phyloP scores from a whole-genome alignment of 2,329 filamentous ascomycete genomes.

The Aaosphaeria arxii region DNA sequence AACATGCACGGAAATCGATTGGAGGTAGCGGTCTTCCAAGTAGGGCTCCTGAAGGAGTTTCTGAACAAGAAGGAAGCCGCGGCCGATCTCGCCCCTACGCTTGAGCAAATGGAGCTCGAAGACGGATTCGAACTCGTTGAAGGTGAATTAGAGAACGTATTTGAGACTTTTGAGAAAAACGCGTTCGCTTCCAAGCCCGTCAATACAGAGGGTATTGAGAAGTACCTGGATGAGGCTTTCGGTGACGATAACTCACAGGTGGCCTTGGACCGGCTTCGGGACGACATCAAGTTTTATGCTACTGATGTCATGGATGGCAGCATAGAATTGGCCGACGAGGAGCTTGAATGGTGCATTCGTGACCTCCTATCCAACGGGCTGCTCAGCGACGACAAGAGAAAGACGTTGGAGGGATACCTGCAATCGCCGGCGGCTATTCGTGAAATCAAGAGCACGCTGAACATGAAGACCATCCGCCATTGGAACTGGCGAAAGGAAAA shows the following conservation, averaged over 20 bases:
- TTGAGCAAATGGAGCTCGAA: slow-evolving; percentile 22
- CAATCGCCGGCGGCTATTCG: slow-evolving; percentile 18
- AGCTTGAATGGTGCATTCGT: slow-evolving; percentile 47
- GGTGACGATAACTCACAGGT: neutral
- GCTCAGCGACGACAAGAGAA: slow-evolving; percentile 48
- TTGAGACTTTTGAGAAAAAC: slow-evolving; percentile 35
- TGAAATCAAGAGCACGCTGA: slow-evolving; percentile 21
- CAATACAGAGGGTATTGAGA: slow-evolving; percentile 14
- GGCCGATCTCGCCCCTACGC: slow-evolving; percentile 6
- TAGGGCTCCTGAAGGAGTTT: slow-evolving; percentile 45
- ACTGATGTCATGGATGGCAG: slow-evolving; percentile 9
- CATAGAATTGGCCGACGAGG: slow-evolving; percentile 38
- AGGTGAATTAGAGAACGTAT: slow-evolving; percentile 53
- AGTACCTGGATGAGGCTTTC: slow-evolving; percentile 17
- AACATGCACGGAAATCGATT: slow-evolving; percentile 53
- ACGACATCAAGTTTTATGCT: slow-evolving; percentile 11
- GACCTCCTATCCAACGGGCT: slow-evolving; percentile 50
- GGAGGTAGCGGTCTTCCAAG: slow-evolving; percentile 56
- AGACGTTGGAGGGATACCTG: slow-evolving; percentile 20
- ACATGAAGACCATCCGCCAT: slow-evolving; percentile 18
- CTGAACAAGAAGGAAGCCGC: slow-evolving; percentile 26
- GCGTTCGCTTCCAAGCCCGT: slow-evolving; percentile 13
- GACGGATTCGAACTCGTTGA: slow-evolving; percentile 50
- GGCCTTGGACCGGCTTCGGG: slow-evolving; percentile 9
- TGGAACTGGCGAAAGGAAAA: slow-evolving; percentile 22